These are phyloP conservation scores for Prunus padus DNA, from an alignment of 306 rosid species.

Conservation along the genomic window DNA sequence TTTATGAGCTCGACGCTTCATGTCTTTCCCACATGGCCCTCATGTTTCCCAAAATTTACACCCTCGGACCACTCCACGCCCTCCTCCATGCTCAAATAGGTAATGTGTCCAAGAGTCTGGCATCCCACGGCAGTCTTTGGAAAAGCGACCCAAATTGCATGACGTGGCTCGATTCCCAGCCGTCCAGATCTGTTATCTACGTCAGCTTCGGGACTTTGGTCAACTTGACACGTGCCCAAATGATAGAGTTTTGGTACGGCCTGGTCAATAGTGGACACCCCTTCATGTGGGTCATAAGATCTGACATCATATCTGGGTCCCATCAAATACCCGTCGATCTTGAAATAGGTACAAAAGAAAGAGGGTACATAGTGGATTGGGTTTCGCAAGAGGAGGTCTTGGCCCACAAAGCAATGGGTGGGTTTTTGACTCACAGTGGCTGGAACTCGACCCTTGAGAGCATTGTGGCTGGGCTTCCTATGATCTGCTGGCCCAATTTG, in stretches of 20 bases:
- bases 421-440: conserved; percentile 16
- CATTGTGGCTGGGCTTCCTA: conserved; percentile 21
- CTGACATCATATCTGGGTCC: neutral
- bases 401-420: conserved; percentile 27
- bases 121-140: neutral
- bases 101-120: neutral
- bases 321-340: neutral
- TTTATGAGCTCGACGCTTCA: neutral
- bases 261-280: conserved; percentile 1
- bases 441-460: conserved; percentile 43
- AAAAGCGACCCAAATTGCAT: neutral
- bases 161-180: conserved; percentile 17
- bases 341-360: conserved; percentile 16
- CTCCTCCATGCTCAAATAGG: neutral
- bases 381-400: conserved; percentile 36
- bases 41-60: conserved; percentile 6
- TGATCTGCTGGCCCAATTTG: conserved; percentile 31
- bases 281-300: conserved; percentile 1
- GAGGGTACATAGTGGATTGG: conserved; percentile 30
- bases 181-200: neutral
- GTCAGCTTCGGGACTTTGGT: conserved; percentile 22
- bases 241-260: conserved; percentile 20
- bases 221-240: neutral
- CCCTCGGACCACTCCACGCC: conserved; percentile 18
- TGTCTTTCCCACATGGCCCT: neutral